These are phyloP conservation scores for Scheffersomyces quercinus DNA, from an alignment of 1,139 yeast species.

Conservation along the genomic window DNA sequence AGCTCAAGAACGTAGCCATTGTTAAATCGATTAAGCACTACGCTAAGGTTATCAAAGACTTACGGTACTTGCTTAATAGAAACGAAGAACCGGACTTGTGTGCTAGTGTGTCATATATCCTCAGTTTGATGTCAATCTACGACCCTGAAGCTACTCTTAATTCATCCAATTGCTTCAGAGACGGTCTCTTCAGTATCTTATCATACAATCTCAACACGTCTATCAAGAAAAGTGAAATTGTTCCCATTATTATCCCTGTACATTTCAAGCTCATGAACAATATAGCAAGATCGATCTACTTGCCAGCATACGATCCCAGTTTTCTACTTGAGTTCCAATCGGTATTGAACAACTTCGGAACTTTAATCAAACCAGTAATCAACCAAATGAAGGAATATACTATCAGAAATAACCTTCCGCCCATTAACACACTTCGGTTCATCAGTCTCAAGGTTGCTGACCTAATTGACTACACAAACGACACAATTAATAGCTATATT, in stretches of 20 bases:
- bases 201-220: conserved; percentile 28
- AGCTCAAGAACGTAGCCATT: conserved; percentile 27
- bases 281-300: conserved; percentile 35
- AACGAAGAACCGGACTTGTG: conserved; percentile 36
- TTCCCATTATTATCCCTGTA: conserved; percentile 27
- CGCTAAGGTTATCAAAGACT: conserved; percentile 37
- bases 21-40: conserved; percentile 37
- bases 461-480: conserved; percentile 25
- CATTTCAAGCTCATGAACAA: conserved; percentile 42
- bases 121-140: conserved; percentile 44
- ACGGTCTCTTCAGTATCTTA: conserved; percentile 43
- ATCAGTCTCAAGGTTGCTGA: conserved; percentile 24
- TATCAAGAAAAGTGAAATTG: conserved; percentile 14
- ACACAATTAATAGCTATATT: conserved; percentile 25
- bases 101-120: conserved; percentile 39
- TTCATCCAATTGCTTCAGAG: conserved; percentile 42
- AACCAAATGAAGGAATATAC: conserved; percentile 2
- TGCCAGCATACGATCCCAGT: conserved; percentile 38
- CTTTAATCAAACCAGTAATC: conserved; percentile 3
- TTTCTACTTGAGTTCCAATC: conserved; percentile 31
- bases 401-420: conserved; percentile 1
- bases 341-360: conserved; percentile 25
- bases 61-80: conserved; percentile 30
- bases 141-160: conserved; percentile 47
- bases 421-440: conserved; percentile 9